Conservation (phyloP, 345 rosid genomes). For the Dipteronia sinensis region DNA sequence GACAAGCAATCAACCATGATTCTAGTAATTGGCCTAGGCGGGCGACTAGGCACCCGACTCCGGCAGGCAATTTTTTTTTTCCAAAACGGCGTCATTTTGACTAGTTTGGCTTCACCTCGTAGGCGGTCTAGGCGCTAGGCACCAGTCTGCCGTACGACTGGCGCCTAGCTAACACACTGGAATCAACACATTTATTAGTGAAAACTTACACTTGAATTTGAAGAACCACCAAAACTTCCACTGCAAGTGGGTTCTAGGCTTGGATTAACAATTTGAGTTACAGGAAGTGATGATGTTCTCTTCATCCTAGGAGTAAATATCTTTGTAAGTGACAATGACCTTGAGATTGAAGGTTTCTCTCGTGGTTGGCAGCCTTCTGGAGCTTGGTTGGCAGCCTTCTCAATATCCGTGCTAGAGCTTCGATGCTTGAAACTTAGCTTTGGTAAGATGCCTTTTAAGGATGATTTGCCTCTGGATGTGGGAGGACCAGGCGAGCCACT, state of each 20-base stretch:
- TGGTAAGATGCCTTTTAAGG: slow-evolving; percentile 64
- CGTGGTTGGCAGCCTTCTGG: slow-evolving; percentile 33
- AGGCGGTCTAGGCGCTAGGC: too few relatives aligned
- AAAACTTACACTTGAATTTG: slow-evolving; percentile 58
- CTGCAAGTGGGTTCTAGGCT: slow-evolving; percentile 47
- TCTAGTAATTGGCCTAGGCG: too few relatives aligned
- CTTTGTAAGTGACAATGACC: slow-evolving; percentile 81
- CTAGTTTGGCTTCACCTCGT: too few relatives aligned
- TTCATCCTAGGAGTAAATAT: slow-evolving; percentile 80
- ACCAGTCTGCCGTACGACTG: too few relatives aligned
- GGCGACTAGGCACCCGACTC: too few relatives aligned
- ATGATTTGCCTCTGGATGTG: slow-evolving; percentile 55
- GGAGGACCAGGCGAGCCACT: slow-evolving; percentile 53
- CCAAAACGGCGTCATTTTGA: too few relatives aligned
- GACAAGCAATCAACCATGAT: not conserved
- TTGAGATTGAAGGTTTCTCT: slow-evolving; percentile 70
- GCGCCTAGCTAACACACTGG: too few relatives aligned
- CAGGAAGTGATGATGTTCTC: slow-evolving; percentile 84
- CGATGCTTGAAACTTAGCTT: slow-evolving; percentile 63
- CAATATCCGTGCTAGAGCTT: slow-evolving; percentile 51
- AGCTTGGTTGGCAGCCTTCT: slow-evolving; percentile 46
- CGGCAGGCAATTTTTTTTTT: too few relatives aligned
- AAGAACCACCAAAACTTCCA: slow-evolving; percentile 45
- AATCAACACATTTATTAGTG: not conserved
- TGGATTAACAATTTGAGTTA: slow-evolving; percentile 44